Conservation (phyloP, 192 early-diverging fungal species). For the Pilaira anomala region DNA sequence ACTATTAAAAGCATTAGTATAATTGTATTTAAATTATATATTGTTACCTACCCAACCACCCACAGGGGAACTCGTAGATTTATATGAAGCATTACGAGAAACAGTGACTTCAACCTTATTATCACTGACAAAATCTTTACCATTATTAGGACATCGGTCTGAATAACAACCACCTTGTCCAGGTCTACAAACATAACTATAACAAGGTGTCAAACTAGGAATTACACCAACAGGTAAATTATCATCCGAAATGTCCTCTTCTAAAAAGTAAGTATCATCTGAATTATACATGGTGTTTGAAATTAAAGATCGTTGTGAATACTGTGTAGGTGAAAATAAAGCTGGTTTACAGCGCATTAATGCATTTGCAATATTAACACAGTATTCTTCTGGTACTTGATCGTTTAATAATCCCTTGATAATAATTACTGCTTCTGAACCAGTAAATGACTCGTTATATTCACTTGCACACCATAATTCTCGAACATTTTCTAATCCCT, state of each 20-base stretch:
- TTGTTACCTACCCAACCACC: neutral
- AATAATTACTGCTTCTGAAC: conserved; percentile 33
- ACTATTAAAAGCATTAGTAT: neutral
- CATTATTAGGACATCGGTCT: conserved; percentile 28
- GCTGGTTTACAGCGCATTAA: conserved; percentile 34
- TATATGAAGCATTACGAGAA: neutral
- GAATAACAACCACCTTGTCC: conserved; percentile 33
- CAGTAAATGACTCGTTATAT: conserved; percentile 30
- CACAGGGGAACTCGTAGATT: neutral
- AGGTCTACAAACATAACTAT: conserved; percentile 38
- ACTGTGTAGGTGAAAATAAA: conserved; percentile 27
- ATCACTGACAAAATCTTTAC: neutral
- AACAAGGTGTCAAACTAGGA: conserved; percentile 86
- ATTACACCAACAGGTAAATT: conserved; percentile 80
- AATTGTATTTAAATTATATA: neutral
- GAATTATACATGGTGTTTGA: conserved; percentile 36
- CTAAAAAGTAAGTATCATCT: conserved; percentile 29
- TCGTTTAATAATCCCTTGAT: conserved; percentile 19
- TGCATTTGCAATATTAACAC: conserved; percentile 21
- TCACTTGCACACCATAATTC: conserved; percentile 26
- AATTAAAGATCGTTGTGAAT: conserved; percentile 28
- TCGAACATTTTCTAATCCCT: conserved; percentile 10
- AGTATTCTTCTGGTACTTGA: conserved; percentile 11
- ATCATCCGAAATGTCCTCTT: conserved; percentile 36
- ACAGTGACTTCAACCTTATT: neutral